Base-by-base conservation (phyloP, 192 early-diverging fungal species). In the Fimicolochytrium jonesii region DNA sequence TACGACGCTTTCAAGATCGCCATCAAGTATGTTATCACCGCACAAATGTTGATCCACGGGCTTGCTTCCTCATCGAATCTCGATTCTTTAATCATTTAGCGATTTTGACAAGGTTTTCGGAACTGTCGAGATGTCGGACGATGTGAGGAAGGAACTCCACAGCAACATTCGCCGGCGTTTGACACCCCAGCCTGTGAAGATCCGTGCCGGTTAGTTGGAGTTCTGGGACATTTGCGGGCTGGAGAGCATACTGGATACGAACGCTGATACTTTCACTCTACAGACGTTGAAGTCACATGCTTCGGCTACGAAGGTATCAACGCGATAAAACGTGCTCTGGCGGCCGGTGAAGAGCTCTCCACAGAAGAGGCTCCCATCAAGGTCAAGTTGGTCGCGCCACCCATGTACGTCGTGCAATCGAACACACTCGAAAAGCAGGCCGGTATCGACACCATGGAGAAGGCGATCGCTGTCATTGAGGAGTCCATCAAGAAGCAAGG, bases 1-100 rank as follows among this genome's bases (percentile, higher is more conserved):
- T 96, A 88, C 54, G 92, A 95, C 72, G 96, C 93, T 5, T 99
- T 99, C 80, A 97, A 96, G 80, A 61, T 88, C 42, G 93, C 94
- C 22, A 84, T 96, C 52, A 78, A 69, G 84, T 92, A 84, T 72
- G 79, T 75, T 46, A 32, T 30, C 41, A 23, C n/a, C n/a, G n/a
- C n/a, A n/a, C n/a, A n/a, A n/a, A n/a, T n/a, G n/a, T n/a, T n/a
- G n/a, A n/a, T n/a, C n/a, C n/a, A n/a, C n/a, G n/a, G n/a, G n/a
- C n/a, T n/a, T n/a, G n/a, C n/a, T n/a, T n/a, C n/a, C n/a, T n/a
- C n/a, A n/a, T n/a, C n/a, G n/a, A n/a, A n/a, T n/a, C n/a, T n/a
- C n/a, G n/a, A n/a, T n/a, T n/a, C n/a, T n/a, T n/a, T n/a, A n/a
- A n/a, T n/a, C n/a, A 10, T 20, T 22, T 71, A 92, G 90, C 66